phyloP scores from a whole-genome alignment of 2,329 filamentous ascomycete species.

The Aspergillus sp. region DNA sequence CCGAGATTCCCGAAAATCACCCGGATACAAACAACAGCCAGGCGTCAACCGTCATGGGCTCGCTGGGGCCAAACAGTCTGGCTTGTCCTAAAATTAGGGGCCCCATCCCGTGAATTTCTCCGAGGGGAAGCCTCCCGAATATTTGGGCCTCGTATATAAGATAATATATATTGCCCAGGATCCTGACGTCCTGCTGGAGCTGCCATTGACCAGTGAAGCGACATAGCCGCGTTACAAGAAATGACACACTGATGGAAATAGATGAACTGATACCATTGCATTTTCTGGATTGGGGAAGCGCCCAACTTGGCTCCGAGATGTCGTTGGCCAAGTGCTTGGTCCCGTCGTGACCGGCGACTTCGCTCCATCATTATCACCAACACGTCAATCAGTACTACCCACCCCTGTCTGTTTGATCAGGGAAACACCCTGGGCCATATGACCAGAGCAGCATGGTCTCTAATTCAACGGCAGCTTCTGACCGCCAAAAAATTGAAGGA shows the following conservation, averaged over 20 bases:
- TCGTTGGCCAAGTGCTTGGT: background rate
- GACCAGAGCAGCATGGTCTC: background rate
- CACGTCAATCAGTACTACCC: background rate
- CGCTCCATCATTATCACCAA: background rate
- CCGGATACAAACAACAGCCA: conserved; percentile 1
- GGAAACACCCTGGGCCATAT: background rate
- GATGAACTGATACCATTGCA: background rate
- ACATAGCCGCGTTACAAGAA: background rate
- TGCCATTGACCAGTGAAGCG: background rate
- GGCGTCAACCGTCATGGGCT: background rate
- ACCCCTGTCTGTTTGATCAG: background rate
- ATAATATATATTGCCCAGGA: background rate
- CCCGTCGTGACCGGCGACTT: background rate
- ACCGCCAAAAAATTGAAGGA: background rate
- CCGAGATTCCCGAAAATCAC: background rate
- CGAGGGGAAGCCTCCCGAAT: background rate
- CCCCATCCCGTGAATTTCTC: background rate
- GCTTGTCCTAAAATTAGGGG: background rate
- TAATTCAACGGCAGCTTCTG: too few relatives aligned
- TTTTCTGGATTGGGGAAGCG: background rate
- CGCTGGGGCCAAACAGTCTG: conserved; percentile 2
- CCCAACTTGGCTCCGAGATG: background rate
- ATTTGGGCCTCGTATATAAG: background rate
- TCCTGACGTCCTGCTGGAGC: too few relatives aligned
- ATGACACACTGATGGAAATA: background rate